Evolutionary conservation across 2,329 filamentous ascomycete genomes (phyloP), one percentile per base, ranked within the genome.

Genomic region (Apiospora pterosperma): DNA sequence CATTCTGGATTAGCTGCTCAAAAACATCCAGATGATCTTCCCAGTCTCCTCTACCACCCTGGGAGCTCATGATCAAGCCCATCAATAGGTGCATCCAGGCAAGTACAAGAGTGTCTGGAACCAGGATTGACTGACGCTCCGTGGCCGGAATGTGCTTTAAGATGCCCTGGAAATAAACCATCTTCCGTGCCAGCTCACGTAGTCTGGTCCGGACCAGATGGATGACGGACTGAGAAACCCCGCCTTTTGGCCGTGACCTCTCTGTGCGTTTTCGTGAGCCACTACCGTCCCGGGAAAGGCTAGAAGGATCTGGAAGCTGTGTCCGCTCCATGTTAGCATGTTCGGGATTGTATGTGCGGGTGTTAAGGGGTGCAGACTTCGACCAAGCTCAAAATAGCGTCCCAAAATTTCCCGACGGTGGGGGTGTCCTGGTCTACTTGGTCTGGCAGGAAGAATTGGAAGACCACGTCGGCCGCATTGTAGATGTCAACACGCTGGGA

Each of bases 51-150:
- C 63, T 62, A 4, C 68, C 66, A 38, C 69, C 67, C 12, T 67
- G 65, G 21, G 68, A 65, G 14, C 70, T 65, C 59, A 75, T 70
- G 4, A 80, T 70, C 52, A 82, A 67, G 5, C 69, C 76, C 67
- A 79, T 78, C 5, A 81, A 68, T 2, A 81, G 64, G 63, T 81
- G 77, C 14, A 81, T 68, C 81, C 81, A 83, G 0, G 76, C 79
- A 23, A 72, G 74, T 28, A 78, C 67, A 31, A 83, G 73, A 21
- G 76, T 73, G 3, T 73, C 69, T 0, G 80, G 79, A 3, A 80
- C 68, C 23, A 69, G 68, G 12, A 81, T 67, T 5, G 67, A 71
- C n/a, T 66, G 62, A 4, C 73, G 71, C 25, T 78, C 73, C 23
- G 71, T 44, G 5, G 67, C 64, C 2, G 71, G 69, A 1, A 76